Base-by-base conservation (phyloP, 2,329 filamentous ascomycete species). In the Neofusicoccum laricinum region DNA sequence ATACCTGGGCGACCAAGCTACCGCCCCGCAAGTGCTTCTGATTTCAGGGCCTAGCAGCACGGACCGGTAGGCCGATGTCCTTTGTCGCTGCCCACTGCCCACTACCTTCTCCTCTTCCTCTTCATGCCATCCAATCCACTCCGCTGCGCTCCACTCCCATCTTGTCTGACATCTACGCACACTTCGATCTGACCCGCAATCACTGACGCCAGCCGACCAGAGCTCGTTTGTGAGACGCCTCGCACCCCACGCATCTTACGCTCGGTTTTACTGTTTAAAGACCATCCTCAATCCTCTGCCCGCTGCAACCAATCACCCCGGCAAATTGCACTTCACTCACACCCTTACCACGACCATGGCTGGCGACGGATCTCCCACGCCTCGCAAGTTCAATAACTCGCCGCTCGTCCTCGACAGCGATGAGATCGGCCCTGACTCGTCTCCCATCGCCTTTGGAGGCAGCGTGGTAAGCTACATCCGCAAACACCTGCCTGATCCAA, bases 341-440 rank as follows among this genome's bases (percentile, higher is more conserved):
- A 45, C 3, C 1, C 10, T 34, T n/a, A 12, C 70, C 70, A 72
- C 71, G 72, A 77, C 74, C 64, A 77, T 78, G 68, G 74, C 76
- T 67, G 75, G 75, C 64, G 75, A 77, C 68, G 76, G 76, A 30
- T 79, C 77, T 58, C 77, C 77, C 34, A 78, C 76, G 40, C 77
- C 76, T 34, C 77, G 77, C 70, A 79, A 79, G 66, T 69, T 69
- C 46, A 32, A 32, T 10, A 40, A 40, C 32, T 57, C 50, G 50
- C 68, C 34, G 41, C 66, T 48, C 71, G 72, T 64, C 74, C 75
- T 67, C 64, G 71, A 69, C 64, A 66, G 72, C 49, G 71, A 71
- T 36, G 75, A 76, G 62, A 68, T 75, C 59, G 71, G 66, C 51
- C 64, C 74, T 57, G 72, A 75, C 43, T 75, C 72, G 53, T 76